Conservation (phyloP, 2,329 filamentous ascomycete genomes). For the Trichoderma pleuroti region DNA sequence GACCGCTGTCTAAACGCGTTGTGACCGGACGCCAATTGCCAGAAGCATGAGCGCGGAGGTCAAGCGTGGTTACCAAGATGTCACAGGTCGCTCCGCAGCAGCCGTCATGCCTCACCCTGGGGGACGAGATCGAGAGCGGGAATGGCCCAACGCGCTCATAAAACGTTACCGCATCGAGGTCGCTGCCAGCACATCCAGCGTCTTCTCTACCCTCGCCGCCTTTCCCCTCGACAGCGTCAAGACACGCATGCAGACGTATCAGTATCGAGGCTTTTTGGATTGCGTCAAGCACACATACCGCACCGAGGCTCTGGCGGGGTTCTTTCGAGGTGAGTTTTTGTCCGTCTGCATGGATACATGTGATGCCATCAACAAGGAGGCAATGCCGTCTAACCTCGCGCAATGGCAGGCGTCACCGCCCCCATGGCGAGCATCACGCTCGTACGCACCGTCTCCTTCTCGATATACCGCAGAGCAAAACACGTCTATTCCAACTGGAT, state of each 20-base stretch:
- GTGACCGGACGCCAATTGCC: slow-evolving; percentile 28
- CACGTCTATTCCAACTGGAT: slow-evolving; percentile 69
- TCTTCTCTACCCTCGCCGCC: slow-evolving; percentile 74
- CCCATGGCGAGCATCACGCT: slow-evolving; percentile 77
- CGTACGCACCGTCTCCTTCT: slow-evolving; percentile 74
- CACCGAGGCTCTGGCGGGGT: slow-evolving; percentile 68
- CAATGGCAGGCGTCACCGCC: slow-evolving; percentile 62
- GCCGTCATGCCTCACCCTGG: slow-evolving; percentile 30
- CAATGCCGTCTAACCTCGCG: neutral
- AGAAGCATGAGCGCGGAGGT: slow-evolving; percentile 38
- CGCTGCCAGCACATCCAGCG: slow-evolving; percentile 70
- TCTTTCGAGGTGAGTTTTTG: slow-evolving; percentile 66
- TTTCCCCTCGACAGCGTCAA: slow-evolving; percentile 88
- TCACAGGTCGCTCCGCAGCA: slow-evolving; percentile 32
- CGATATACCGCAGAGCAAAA: slow-evolving; percentile 75
- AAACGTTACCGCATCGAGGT: slow-evolving; percentile 80
- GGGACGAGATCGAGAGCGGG: slow-evolving; percentile 25
- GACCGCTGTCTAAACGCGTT: slow-evolving; percentile 29
- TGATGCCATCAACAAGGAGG: too few relatives aligned
- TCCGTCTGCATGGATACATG: too few relatives aligned
- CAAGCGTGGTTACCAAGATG: slow-evolving; percentile 38
- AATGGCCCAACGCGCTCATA: slow-evolving; percentile 47
- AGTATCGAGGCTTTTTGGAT: slow-evolving; percentile 69
- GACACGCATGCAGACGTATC: slow-evolving; percentile 85
- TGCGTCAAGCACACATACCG: slow-evolving; percentile 74